A percentile compares a stretch with the other conserved stretches of the same genome.
Conservation (phyloP, 2,329 filamentous ascomycete species). For the Didymella exigua region DNA sequence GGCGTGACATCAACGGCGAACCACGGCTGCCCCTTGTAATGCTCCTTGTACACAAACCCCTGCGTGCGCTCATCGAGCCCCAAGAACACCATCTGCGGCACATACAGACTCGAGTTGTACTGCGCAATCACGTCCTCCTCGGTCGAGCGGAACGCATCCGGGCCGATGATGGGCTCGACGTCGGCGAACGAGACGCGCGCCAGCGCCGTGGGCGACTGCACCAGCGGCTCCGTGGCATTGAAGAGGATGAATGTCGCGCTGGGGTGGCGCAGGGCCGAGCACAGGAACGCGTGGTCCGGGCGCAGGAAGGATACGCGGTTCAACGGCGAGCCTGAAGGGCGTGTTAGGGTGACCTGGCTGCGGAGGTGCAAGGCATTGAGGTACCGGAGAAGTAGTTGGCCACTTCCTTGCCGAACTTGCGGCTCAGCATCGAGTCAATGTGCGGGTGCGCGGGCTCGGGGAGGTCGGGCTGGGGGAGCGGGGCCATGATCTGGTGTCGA, state of each 20-base stretch:
- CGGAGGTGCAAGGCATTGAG: no score
- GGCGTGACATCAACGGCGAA: constrained; percentile 92
- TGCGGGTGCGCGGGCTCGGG: constrained; percentile 64
- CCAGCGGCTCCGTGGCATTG: constrained; percentile 77
- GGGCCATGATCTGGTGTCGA: constrained; percentile 35
- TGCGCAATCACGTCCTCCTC: constrained; percentile 75
- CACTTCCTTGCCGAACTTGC: constrained; percentile 78
- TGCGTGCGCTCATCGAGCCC: constrained; percentile 73
- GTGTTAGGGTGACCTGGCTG: no score
- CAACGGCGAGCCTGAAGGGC: constrained; percentile 66
- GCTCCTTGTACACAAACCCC: constrained; percentile 66
- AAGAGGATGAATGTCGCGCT: constrained; percentile 76
- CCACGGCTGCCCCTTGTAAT: constrained; percentile 78
- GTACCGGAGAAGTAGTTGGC: constrained; percentile 78
- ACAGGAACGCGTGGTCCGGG: constrained; percentile 71
- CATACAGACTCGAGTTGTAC: constrained; percentile 73
- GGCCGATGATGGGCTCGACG: constrained; percentile 71
- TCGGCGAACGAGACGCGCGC: constrained; percentile 72
- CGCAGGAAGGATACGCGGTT: constrained; percentile 83
- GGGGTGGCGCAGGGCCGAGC: constrained; percentile 68
- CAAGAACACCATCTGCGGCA: constrained; percentile 80
- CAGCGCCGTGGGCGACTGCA: constrained; percentile 65
- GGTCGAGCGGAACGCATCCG: constrained; percentile 70
- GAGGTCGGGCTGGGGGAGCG: constrained; percentile 52
- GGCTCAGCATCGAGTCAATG: constrained; percentile 72